phyloP scores from a whole-genome alignment of 768 basidiomycete species.

The Tulasnella sp. region DNA sequence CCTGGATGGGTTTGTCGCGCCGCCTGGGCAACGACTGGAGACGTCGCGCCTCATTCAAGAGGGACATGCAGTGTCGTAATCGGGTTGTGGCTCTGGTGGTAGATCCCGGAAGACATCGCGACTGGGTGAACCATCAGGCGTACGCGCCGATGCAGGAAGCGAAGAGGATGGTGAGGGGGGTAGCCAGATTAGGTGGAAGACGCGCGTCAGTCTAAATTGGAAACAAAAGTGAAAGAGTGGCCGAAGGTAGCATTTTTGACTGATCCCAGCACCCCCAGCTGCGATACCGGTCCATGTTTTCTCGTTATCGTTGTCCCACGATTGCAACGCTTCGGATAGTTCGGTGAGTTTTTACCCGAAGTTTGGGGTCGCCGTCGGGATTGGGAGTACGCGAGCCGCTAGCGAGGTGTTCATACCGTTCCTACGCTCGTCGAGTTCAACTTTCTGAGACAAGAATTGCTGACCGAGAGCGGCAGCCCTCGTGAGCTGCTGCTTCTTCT shows the following conservation, averaged over 20 bases:
- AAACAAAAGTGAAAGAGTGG: background rate
- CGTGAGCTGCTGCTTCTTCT: conserved; percentile 88
- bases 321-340: conserved; percentile 66
- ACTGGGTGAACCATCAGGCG: conserved; percentile 13
- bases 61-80: conserved; percentile 87
- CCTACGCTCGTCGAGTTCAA: conserved; percentile 82
- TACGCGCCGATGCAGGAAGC: conserved; percentile 9
- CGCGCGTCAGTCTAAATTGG: background rate
- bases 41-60: conserved; percentile 86
- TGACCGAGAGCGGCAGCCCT: conserved; percentile 91
- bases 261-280: background rate
- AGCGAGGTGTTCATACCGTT: conserved; percentile 52
- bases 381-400: conserved; percentile 49
- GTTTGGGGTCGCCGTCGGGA: conserved; percentile 58
- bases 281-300: conserved; percentile 66
- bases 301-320: conserved; percentile 78
- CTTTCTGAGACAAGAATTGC: conserved; percentile 87
- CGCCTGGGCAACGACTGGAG: conserved; percentile 88
- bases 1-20: conserved; percentile 87
- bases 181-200: background rate
- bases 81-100: conserved; percentile 23
- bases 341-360: conserved; percentile 72
- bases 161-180: background rate
- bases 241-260: background rate
- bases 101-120: background rate